phyloP scores from a whole-genome alignment of 768 basidiomycete genomes.

The Pleurotus platypus region DNA sequence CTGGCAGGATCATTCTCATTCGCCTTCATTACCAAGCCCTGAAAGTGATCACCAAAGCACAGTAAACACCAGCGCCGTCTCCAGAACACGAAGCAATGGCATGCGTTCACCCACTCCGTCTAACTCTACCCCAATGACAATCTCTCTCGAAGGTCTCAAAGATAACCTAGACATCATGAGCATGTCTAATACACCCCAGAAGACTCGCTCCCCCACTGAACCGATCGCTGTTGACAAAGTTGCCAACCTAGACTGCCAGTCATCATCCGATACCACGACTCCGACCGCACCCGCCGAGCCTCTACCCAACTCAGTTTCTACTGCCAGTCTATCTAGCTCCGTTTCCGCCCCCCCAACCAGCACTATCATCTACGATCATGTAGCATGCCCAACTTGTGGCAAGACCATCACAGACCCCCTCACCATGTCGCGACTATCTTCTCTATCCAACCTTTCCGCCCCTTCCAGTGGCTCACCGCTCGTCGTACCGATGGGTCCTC shows the following conservation, averaged over 20 bases:
- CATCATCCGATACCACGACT: constrained; percentile 10
- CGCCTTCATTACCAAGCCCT: neutral
- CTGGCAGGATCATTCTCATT: neutral
- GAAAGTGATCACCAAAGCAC: neutral
- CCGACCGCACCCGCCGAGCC: constrained; percentile 1
- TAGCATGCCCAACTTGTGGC: constrained; percentile 55
- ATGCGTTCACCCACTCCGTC: constrained; percentile 12
- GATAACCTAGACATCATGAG: constrained; percentile 26
- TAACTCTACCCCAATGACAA: constrained; percentile 27
- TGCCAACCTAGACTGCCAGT: constrained; percentile 24
- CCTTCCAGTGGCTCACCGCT: constrained; percentile 28
- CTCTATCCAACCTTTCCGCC: constrained; percentile 17
- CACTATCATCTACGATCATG: constrained; percentile 24
- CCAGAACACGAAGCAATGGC: constrained; percentile 12
- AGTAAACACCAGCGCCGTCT: neutral
- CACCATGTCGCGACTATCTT: constrained; percentile 25
- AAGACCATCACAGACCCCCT: constrained; percentile 42
- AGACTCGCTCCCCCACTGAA: neutral
- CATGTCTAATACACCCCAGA: neutral
- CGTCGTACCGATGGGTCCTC: constrained; percentile 55
- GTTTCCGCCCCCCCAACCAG: constrained; percentile 44
- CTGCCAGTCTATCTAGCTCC: constrained; percentile 12
- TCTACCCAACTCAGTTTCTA: neutral
- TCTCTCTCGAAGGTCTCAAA: constrained; percentile 50
- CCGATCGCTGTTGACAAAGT: constrained; percentile 21